Conservation (phyloP, 176 grass and related monocot species). For the Aegilops sharonensis region DNA sequence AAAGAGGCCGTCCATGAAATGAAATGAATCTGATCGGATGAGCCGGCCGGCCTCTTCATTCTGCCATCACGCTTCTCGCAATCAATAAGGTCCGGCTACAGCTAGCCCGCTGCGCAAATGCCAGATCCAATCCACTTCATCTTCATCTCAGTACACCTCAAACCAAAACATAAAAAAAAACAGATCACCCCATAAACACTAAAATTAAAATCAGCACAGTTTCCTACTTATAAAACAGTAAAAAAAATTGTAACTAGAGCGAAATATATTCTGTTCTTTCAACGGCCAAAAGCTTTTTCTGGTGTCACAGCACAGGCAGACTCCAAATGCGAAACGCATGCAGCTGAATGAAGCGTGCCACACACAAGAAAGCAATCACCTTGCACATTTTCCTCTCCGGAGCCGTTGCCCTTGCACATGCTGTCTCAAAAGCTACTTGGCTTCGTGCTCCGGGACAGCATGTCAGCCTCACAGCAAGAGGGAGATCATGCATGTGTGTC, state of each 20-base stretch:
- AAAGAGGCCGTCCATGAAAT: constrained; percentile 24
- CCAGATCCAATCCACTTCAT: constrained; percentile 18
- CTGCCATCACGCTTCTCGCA: not conserved
- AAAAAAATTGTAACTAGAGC: too few relatives aligned
- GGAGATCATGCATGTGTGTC: not conserved
- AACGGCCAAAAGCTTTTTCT: not conserved
- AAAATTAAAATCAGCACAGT: too few relatives aligned
- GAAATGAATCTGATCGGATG: constrained; percentile 20
- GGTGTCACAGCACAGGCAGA: not conserved
- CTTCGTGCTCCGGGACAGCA: not conserved
- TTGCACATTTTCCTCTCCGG: not conserved
- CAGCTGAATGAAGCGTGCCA: not conserved
- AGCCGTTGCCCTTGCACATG: constrained; percentile 1
- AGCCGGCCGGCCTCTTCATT: not conserved
- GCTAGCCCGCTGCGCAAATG: not conserved
- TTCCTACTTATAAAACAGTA: too few relatives aligned
- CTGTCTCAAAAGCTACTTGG: not conserved
- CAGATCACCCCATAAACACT: not conserved
- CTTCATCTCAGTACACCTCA: not conserved
- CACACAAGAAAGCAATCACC: not conserved
- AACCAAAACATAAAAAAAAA: not conserved
- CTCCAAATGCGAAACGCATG: not conserved
- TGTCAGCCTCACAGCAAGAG: constrained; percentile 10
- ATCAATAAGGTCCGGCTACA: constrained; percentile 21
- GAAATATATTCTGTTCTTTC: too few relatives aligned